Evolutionary conservation across 306 rosid genomes (phyloP).

Genomic region (Quercus cerris): DNA sequence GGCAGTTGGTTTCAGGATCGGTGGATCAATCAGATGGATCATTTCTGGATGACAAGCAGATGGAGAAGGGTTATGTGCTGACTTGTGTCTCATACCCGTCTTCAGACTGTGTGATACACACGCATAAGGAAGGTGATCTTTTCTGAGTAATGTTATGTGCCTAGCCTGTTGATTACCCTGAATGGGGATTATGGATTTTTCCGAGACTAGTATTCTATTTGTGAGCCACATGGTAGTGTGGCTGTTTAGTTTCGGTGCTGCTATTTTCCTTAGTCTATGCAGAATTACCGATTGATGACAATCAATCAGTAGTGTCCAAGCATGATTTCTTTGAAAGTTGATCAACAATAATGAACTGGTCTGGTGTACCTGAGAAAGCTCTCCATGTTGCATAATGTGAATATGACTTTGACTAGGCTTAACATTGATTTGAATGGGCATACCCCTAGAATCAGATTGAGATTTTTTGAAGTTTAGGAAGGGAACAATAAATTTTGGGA

Average conservation of each 20-base stretch:
- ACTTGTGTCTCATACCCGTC: slow-evolving; percentile 61
- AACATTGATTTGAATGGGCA: background rate
- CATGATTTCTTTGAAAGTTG: background rate
- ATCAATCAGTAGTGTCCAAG: background rate
- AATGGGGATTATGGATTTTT: background rate
- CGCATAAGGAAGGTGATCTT: slow-evolving; percentile 64
- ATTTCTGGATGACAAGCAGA: slow-evolving; percentile 57
- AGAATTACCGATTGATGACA: background rate
- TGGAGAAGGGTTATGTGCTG: slow-evolving; percentile 49
- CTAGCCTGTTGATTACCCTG: background rate
- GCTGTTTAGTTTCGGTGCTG: background rate
- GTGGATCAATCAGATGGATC: slow-evolving; percentile 70
- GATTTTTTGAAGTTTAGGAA: too few species aligned
- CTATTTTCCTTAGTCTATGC: background rate
- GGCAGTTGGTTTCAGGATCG: slow-evolving; percentile 37
- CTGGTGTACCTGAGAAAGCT: too few species aligned
- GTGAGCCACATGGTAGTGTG: background rate
- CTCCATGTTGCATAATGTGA: background rate
- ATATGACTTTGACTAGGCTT: background rate
- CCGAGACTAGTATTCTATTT: background rate
- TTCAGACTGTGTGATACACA: slow-evolving; percentile 55
- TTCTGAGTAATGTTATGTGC: slow-evolving; percentile 11
- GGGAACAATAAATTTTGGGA: too few species aligned
- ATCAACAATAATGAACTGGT: background rate
- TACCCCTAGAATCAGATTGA: too few species aligned